Evolutionary conservation across 495 filamentous ascomycete genomes (phyloP), one percentile per base, ranked within the genome.

Genomic region (Lophiostoma macrostomum): DNA sequence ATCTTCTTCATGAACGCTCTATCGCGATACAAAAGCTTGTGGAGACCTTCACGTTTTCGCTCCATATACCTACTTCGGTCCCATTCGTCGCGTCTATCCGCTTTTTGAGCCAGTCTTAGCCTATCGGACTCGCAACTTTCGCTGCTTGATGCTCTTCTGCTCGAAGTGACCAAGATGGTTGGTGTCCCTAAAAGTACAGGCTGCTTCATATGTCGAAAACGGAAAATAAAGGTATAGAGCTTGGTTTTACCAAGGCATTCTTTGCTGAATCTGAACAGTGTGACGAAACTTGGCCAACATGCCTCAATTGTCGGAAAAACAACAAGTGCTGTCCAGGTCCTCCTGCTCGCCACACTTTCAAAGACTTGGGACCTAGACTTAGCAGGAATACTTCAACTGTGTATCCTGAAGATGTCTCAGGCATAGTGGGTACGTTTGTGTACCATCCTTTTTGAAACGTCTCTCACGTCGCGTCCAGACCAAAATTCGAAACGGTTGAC

Each of bases 131-230:
- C 6, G 14, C 27, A 18, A 47, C n/a, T 14, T 23, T 25, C 16
- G n/a, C 6, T 25, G 4, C 25, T 43, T 12, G 16, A n/a, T 14
- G 40, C 40, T 25, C 2, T 29, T 2, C 40, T 16, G 29, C 8
- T 32, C 37, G 18, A 14, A 7, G 16, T 14, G 12, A 6, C n/a
- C n/a, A 25, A n/a, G 23, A 58, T 58, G 54, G 54, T 58, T 23
- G 54, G 54, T 30, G 54, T 58, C 24, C 54, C 54, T 11, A 58
- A 58, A 22, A 58, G 54, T 46, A 58, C 54, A 18, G 54, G 54
- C 22, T 58, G 54, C 47, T 38, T 36, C 12, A 58, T 51, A 14
- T 58, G 54, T 36, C 45, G 54, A 31, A 50, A 34, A 24, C 25
- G 54, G 16, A 58, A 58, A 23, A 58, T 58, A 22, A 58, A 58